phyloP scores from a whole-genome alignment of 116 monocot genomes.

The Zostera marina region DNA sequence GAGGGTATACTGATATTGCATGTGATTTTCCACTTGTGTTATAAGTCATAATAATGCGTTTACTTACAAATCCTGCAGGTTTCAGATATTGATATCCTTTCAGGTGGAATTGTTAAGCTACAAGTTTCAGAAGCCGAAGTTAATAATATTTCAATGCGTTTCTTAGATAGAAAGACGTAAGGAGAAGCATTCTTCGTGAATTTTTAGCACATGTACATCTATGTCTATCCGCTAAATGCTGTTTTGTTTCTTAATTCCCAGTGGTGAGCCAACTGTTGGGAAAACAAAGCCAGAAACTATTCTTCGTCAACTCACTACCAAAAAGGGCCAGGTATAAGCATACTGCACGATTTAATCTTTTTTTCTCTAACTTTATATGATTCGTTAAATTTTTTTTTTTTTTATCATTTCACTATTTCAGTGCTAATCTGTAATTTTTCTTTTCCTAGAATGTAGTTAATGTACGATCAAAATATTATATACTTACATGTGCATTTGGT shows the following conservation, averaged over 20 bases:
- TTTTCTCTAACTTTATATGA: neutral
- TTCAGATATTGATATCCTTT: constrained; percentile 80
- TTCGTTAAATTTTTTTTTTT: neutral
- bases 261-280: constrained; percentile 87
- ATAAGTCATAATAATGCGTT: neutral
- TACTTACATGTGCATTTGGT: too few relatives aligned
- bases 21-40: neutral
- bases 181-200: constrained; percentile 2
- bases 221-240: neutral
- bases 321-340: constrained; percentile 70
- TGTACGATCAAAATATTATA: too few relatives aligned
- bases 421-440: too few relatives aligned
- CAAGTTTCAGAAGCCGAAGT: constrained; percentile 87
- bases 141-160: constrained; percentile 70
- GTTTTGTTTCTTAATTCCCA: constrained; percentile 20
- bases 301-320: constrained; percentile 85
- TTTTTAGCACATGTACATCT: neutral
- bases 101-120: constrained; percentile 79
- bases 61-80: constrained; percentile 34
- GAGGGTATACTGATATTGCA: neutral
- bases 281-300: constrained; percentile 90
- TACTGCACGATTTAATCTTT: neutral
- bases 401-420: too few relatives aligned
- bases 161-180: constrained; percentile 93
- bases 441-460: too few relatives aligned